These are phyloP conservation scores for Colletotrichum chlorophyti DNA, from an alignment of 2,329 filamentous ascomycete genomes.

Conservation along the genomic window DNA sequence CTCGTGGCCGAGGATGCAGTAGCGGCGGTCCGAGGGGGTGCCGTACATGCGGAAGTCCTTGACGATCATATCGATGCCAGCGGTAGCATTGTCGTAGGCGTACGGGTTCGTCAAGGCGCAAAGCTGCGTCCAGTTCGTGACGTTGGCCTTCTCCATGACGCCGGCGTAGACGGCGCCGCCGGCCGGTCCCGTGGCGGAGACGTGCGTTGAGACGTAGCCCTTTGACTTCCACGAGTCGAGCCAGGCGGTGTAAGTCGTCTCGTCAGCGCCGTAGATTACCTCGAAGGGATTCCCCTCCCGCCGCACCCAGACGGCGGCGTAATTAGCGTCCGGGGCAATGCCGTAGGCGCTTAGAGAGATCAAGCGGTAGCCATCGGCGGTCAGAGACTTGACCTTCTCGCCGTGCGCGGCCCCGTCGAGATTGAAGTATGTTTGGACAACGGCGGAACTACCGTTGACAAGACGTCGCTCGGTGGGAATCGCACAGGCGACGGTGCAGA, in stretches of 20 bases:
- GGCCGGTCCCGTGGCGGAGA: slow-evolving; percentile 24
- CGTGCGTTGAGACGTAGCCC: slow-evolving; percentile 26
- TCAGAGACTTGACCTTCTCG: slow-evolving; percentile 9
- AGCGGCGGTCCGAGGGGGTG: slow-evolving; percentile 9
- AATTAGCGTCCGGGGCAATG: neutral
- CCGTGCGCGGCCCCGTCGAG: slow-evolving; percentile 8
- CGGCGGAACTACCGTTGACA: neutral
- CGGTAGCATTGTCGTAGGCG: neutral
- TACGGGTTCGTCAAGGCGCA: slow-evolving; percentile 17
- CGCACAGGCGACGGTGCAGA: neutral
- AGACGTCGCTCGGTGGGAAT: neutral
- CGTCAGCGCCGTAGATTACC: slow-evolving; percentile 20
- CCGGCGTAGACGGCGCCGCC: slow-evolving; percentile 21
- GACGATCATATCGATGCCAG: neutral
- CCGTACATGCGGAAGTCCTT: slow-evolving; percentile 28
- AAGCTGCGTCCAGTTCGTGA: slow-evolving; percentile 16
- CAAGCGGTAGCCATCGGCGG: slow-evolving; percentile 19
- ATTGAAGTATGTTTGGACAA: slow-evolving; percentile 11
- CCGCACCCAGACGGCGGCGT: slow-evolving; percentile 27
- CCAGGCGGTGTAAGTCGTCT: slow-evolving; percentile 21
- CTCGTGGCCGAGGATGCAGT: slow-evolving; percentile 22
- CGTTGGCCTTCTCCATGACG: slow-evolving; percentile 28
- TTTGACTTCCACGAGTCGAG: slow-evolving; percentile 12
- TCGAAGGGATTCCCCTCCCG: neutral
- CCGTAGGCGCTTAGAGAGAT: slow-evolving; percentile 30